A percentile compares a stretch with the other conserved stretches of the same genome.
Conservation (phyloP, 768 basidiomycete species). For the Leccinum rimulosum region DNA sequence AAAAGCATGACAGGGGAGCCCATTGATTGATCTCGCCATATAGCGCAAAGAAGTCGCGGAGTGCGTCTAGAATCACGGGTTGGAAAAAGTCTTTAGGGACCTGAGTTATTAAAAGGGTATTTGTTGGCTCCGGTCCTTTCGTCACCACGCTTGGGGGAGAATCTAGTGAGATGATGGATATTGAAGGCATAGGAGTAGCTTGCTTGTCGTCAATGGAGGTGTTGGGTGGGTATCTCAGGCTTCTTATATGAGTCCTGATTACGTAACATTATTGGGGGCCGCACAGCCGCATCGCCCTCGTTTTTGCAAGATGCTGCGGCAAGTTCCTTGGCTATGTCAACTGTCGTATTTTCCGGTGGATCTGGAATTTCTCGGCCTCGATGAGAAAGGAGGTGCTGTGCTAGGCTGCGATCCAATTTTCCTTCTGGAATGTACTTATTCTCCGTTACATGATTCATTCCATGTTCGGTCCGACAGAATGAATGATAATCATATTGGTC, state of each 20-base stretch:
- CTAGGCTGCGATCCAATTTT: neutral
- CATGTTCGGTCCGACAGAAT: neutral
- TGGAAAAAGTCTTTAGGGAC: conserved; percentile 79
- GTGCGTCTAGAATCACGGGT: conserved; percentile 59
- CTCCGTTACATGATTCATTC: conserved; percentile 14
- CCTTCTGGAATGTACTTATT: conserved; percentile 15
- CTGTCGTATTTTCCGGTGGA: conserved; percentile 4
- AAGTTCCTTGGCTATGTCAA: conserved; percentile 18
- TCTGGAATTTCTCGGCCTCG: conserved; percentile 6
- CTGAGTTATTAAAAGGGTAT: conserved; percentile 80
- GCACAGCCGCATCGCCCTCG: conserved; percentile 1
- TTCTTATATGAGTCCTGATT: conserved; percentile 16
- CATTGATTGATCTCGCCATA: conserved; percentile 88
- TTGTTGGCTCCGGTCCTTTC: conserved; percentile 45
- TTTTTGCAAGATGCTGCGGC: conserved; percentile 5
- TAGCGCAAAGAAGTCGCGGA: conserved; percentile 67
- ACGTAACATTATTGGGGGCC: conserved; percentile 15
- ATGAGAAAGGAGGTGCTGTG: conserved; percentile 13
- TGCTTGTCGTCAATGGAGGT: neutral
- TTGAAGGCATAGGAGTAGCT: conserved; percentile 22
- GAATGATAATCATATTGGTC: conserved; percentile 7
- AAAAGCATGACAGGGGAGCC: conserved; percentile 83
- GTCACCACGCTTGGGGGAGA: neutral
- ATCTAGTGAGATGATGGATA: conserved; percentile 27
- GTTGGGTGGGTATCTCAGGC: neutral